Conservation (phyloP, 495 filamentous ascomycete species). For the Poronia punctata region DNA sequence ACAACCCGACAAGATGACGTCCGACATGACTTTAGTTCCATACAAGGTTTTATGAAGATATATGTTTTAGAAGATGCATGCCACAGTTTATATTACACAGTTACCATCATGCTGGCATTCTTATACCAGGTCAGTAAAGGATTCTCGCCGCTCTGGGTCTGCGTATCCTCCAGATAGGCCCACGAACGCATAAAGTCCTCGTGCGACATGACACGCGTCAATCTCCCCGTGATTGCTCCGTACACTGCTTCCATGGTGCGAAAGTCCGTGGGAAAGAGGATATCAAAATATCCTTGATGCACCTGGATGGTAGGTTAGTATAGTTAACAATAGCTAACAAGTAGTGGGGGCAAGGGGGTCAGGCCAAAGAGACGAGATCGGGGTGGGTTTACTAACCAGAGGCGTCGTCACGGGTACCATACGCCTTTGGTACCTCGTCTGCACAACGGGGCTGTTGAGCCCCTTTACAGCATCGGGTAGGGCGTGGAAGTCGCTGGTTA, state of each 20-base stretch:
- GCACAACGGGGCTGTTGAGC: slow-evolving; percentile 87
- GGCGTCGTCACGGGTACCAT: slow-evolving; percentile 88
- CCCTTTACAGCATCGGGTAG: slow-evolving; percentile 77
- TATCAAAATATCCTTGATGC: slow-evolving; percentile 97
- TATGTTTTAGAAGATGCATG: neutral
- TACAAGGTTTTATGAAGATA: too few relatives aligned
- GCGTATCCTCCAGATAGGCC: slow-evolving; percentile 84
- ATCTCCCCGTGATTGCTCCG: slow-evolving; percentile 80
- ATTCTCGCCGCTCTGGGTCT: slow-evolving; percentile 86
- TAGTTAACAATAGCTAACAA: too few relatives aligned
- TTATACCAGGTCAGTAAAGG: slow-evolving; percentile 90
- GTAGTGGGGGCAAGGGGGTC: neutral
- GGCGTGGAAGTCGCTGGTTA: slow-evolving; percentile 85
- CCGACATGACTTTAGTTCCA: too few relatives aligned
- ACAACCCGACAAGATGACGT: too few relatives aligned
- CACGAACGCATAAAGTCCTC: slow-evolving; percentile 85
- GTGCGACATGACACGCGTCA: slow-evolving; percentile 76
- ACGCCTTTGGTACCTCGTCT: slow-evolving; percentile 79
- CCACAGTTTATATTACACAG: slow-evolving; percentile 41
- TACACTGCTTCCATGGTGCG: slow-evolving; percentile 81
- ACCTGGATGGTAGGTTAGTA: too few relatives aligned
- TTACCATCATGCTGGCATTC: slow-evolving; percentile 84
- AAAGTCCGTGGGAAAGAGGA: slow-evolving; percentile 97
- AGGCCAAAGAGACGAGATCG: neutral
- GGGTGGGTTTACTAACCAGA: slow-evolving; percentile 56